Evolutionary conservation across 1,284 basidiomycete species (phyloP).

Genomic region (Pholiota adiposa): DNA sequence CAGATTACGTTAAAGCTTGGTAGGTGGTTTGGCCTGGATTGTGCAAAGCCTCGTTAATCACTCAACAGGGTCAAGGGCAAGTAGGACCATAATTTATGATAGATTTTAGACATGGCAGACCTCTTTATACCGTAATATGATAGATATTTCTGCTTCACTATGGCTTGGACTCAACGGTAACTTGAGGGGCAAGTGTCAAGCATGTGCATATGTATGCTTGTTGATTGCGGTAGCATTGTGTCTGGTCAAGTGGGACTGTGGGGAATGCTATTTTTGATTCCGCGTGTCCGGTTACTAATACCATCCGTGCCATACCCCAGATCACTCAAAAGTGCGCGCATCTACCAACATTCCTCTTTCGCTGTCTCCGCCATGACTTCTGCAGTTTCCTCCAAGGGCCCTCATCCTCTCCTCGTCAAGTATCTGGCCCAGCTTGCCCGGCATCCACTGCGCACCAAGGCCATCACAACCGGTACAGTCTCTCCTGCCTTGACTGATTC

Average conservation of each 20-base stretch:
- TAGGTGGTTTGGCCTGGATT: constrained; percentile 28
- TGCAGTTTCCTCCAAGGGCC: constrained; percentile 33
- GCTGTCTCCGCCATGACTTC: constrained; percentile 28
- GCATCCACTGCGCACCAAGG: constrained; percentile 78
- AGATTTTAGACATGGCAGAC: constrained; percentile 27
- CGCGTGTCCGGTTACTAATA: constrained; percentile 1
- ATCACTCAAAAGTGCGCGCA: constrained; percentile 18
- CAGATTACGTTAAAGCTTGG: constrained; percentile 92
- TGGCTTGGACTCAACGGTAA: background rate
- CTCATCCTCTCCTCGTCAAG: constrained; percentile 60
- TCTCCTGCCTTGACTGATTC: no score
- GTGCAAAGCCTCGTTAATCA: background rate
- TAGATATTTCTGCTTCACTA: constrained; percentile 23
- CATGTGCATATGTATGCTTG: background rate
- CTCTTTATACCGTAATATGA: constrained; percentile 39
- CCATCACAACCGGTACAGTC: constrained; percentile 63
- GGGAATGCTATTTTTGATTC: background rate
- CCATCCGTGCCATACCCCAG: constrained; percentile 16
- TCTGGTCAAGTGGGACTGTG: background rate
- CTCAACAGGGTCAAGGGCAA: constrained; percentile 50
- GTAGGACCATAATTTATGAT: constrained; percentile 29
- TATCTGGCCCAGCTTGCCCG: constrained; percentile 67
- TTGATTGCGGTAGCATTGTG: background rate
- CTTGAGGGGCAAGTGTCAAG: background rate
- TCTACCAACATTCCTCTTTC: constrained; percentile 2